Conservation (phyloP, 345 rosid species). For the Crucihimalaya himalaica region DNA sequence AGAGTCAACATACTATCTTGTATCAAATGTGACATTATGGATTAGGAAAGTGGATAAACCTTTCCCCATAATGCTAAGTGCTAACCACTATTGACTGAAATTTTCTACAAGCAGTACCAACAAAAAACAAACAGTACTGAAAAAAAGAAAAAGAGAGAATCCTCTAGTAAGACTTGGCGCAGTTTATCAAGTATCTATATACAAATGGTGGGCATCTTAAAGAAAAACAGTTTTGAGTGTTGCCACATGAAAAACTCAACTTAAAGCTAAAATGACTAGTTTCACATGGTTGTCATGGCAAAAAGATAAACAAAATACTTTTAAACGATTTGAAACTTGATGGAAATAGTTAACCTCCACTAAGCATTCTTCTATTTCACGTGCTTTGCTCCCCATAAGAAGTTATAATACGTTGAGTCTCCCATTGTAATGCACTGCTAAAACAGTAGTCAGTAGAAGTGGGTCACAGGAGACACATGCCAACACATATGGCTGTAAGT, state of each 20-base stretch:
- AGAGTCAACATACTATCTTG: constrained; percentile 29
- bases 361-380: constrained; percentile 20
- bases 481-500: constrained; percentile 17
- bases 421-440: constrained; percentile 25
- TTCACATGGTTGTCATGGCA: constrained; percentile 24
- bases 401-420: not conserved
- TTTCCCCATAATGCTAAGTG: constrained; percentile 16
- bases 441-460: constrained; percentile 18
- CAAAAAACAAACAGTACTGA: not conserved
- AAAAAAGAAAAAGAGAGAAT: constrained; percentile 5
- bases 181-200: constrained; percentile 7
- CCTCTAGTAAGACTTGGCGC: constrained; percentile 9
- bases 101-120: not conserved
- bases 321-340: constrained; percentile 9
- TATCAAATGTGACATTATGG: constrained; percentile 11
- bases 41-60: constrained; percentile 12
- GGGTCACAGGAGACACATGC: constrained; percentile 20
- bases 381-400: constrained; percentile 21
- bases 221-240: not conserved
- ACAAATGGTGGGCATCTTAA: constrained; percentile 6
- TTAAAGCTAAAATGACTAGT: constrained; percentile 7
- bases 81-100: constrained; percentile 29
- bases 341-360: constrained; percentile 36
- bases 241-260: constrained; percentile 6
- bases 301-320: constrained; percentile 16